Evolutionary conservation across 2,329 filamentous ascomycete species (phyloP), one percentile per base, ranked within the genome.

Genomic region (Ascochyta pisi): DNA sequence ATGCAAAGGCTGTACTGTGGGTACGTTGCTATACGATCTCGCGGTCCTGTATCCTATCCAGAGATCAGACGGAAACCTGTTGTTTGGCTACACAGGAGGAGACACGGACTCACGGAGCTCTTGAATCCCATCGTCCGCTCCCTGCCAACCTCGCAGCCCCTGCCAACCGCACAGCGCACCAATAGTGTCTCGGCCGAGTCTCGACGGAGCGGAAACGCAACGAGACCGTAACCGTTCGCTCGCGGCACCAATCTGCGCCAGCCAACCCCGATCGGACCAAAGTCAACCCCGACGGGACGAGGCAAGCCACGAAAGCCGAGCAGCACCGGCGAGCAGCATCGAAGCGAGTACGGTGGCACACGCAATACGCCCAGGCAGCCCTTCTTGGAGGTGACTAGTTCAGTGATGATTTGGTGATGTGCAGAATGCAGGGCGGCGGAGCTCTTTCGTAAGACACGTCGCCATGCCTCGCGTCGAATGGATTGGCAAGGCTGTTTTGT

Each of bases 181-280:
- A 50, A 46, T 42, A 16, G 22, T 12, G 40, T 24, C 39, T 46
- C 58, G 55, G 43, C 65, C 64, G 65, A 50, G 61, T 66, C 60
- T 64, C 49, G 62, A 55, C 65, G 62, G 62, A 65, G 56, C 61
- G 60, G 60, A 59, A 40, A 31, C 6, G 33, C 27, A 54, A 38
- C 33, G 46, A 53, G 54, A 50, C 48, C 42, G 40, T 34, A 47
- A 54, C 57, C 48, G 50, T 49, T 53, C 31, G 45, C 38, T 35
- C 35, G 29, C 52, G 26, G 46, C 35, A 40, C 33, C 41, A 35
- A n/a, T 16, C 40, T 50, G 45, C 40, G 44, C 38, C 39, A 8
- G 7, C 33, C 31, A 39, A 54, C 23, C 33, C 43, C 33, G 54
- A 48, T 57, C 54, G 54, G 54, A 52, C 38, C 34, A 13, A 48